Evolutionary conservation across 208 protist genomes (phyloP).

Genomic region (Crithidia mellificae): DNA sequence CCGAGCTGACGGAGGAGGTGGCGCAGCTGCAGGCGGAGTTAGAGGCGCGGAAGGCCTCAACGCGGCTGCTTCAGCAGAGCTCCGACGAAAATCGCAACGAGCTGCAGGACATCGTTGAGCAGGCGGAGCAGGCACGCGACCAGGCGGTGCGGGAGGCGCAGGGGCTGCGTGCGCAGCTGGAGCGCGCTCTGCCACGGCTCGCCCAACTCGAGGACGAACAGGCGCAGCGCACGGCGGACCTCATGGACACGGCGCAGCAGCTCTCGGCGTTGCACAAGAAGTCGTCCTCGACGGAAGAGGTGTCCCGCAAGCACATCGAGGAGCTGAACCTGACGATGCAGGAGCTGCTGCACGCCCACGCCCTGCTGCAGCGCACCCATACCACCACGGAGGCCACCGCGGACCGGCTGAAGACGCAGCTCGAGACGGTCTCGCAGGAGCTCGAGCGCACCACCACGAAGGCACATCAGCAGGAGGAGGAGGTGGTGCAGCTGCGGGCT

Average conservation of each 20-base stretch:
- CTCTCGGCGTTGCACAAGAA: conserved; percentile 49
- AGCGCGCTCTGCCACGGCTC: conserved; percentile 50
- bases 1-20: conserved; percentile 45
- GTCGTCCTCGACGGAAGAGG: conserved; percentile 42
- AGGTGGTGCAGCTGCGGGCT: conserved; percentile 25
- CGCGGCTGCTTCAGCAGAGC: conserved; percentile 32
- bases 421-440: conserved; percentile 39
- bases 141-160: conserved; percentile 38
- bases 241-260: conserved; percentile 66
- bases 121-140: conserved; percentile 28
- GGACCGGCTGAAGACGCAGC: conserved; percentile 44
- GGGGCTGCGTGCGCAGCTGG: conserved; percentile 43
- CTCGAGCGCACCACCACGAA: conserved; percentile 28
- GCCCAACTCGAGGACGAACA: conserved; percentile 58
- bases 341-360: conserved; percentile 44
- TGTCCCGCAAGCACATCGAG: conserved; percentile 50
- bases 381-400: conserved; percentile 37
- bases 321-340: conserved; percentile 44
- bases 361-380: conserved; percentile 42
- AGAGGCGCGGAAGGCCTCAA: conserved; percentile 27
- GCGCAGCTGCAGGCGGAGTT: conserved; percentile 37
- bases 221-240: conserved; percentile 48
- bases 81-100: conserved; percentile 27
- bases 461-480: conserved; percentile 33
- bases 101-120: conserved; percentile 30